phyloP scores from a whole-genome alignment of 2,329 filamentous ascomycete species.

The Clonostachys solani region DNA sequence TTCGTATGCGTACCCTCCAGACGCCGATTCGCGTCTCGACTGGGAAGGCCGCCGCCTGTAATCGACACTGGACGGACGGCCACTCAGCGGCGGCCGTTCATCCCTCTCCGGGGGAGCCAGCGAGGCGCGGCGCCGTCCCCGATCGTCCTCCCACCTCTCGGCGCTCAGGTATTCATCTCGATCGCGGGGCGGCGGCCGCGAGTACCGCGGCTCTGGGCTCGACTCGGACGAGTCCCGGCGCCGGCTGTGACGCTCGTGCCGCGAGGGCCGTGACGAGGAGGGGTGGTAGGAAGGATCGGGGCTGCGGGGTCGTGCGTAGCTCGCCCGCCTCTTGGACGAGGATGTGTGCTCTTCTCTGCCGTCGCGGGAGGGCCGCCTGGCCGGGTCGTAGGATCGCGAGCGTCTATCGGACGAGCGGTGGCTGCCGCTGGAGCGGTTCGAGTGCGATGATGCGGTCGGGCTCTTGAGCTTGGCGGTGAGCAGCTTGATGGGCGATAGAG shows the following conservation, averaged over 20 bases:
- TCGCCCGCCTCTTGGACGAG: neutral
- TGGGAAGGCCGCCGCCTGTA: too few species aligned
- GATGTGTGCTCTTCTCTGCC: neutral
- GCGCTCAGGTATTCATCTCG: too few species aligned
- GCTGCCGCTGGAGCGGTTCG: neutral
- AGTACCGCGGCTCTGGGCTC: neutral
- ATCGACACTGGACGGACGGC: too few species aligned
- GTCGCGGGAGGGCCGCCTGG: neutral
- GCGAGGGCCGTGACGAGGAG: too few species aligned
- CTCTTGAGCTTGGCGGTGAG: neutral
- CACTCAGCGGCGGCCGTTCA: too few species aligned
- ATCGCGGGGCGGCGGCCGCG: too few species aligned
- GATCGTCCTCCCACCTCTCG: neutral
- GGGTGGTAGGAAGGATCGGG: neutral
- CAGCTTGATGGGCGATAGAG: neutral
- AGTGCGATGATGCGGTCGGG: neutral
- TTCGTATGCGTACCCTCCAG: neutral
- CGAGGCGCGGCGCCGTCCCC: constrained; percentile 1
- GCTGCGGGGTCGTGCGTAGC: neutral
- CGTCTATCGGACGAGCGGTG: neutral
- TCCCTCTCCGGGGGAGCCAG: neutral
- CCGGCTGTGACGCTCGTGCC: neutral
- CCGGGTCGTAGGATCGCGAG: constrained; percentile 1
- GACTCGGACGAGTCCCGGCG: neutral
- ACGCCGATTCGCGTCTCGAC: neutral